Percentiles rank a stretch among this genome's conserved stretches.
phyloP scores from a whole-genome alignment of 345 rosid genomes.

The Trapa incisa region DNA sequence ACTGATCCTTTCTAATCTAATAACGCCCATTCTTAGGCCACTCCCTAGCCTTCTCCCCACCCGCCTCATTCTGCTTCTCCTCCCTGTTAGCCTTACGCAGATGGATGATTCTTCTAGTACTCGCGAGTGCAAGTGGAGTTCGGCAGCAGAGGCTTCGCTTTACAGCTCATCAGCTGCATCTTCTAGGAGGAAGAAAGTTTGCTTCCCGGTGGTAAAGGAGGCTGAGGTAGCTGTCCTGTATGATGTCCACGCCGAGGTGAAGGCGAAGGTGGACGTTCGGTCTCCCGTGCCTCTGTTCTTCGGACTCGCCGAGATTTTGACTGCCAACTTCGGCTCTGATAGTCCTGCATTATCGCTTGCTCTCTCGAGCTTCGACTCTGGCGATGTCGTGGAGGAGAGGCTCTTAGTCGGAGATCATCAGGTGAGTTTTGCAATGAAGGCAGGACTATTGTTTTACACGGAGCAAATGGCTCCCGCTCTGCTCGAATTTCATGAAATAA shows the following conservation, averaged over 20 bases:
- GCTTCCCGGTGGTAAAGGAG: background rate
- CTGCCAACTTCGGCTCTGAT: background rate
- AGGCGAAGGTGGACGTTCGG: background rate
- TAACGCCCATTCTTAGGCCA: background rate
- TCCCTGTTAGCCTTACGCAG: background rate
- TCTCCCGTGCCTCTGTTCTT: background rate
- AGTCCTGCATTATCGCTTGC: background rate
- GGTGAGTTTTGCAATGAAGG: conserved; percentile 1
- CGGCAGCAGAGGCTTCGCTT: background rate
- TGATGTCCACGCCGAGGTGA: background rate
- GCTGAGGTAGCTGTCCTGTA: background rate
- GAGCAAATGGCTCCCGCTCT: background rate
- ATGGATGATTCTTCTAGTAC: conserved; percentile 3
- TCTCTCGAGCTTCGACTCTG: conserved; percentile 3
- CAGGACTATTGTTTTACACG: background rate
- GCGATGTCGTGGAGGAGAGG: background rate
- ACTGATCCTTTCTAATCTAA: conserved; percentile 1
- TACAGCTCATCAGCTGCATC: background rate
- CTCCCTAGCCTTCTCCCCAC: background rate
- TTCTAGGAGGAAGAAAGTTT: conserved; percentile 3
- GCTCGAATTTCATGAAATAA: background rate
- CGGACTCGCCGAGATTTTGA: background rate
- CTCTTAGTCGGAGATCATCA: background rate
- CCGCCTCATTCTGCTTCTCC: background rate
- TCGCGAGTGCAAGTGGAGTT: background rate